Base-by-base conservation (phyloP, 345 rosid species). In the Aquilaria yunnanensis region DNA sequence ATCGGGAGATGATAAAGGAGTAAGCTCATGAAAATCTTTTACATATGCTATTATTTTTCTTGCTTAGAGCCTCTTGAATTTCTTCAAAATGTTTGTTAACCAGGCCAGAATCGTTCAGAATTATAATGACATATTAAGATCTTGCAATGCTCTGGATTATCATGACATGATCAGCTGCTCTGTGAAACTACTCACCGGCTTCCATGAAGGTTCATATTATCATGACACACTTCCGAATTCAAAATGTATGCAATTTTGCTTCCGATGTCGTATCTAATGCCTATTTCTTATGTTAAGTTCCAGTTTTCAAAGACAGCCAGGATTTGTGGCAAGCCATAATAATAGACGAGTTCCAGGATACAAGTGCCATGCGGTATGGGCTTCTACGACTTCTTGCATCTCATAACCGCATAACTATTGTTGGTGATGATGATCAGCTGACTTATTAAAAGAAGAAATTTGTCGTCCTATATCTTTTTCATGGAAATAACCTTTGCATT, bases 41-140 rank as follows among this genome's bases (percentile, higher is more conserved):
- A 16, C 23, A 16, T 16, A 16, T 16, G 23, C 23, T 16, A 16
- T 16, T 16, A 16, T 16, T 55, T 58, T 32, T 16, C 23, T 16
- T 16, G 23, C 23, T 16, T 16, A 54, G 57, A 50, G 62, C 51
- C 16, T 48, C 68, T 61, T 76, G 72, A 53, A 16, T 16, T 67
- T 63, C 77, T 78, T 55, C 63, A 45, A 60, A 61, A 56, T 68
- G 67, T 55, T 61, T 49, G 57, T 77, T 58, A 68, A 81, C 66
- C 93, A 92, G 98, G 98, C 88, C 61, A 77, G 81, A 65, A 74
- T 92, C 76, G 81, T 92, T 64, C 61, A 76, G 65, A 77, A 81
- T 70, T 92, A 92, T 74, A 79, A 77, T 57, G 75, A 80, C 63
- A 67, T 96, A 92, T 72, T 16, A 16, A 16, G 23, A 16, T 16